Base-by-base conservation (phyloP, 805 yeast species). In the Barnettozyma vustinii region DNA sequence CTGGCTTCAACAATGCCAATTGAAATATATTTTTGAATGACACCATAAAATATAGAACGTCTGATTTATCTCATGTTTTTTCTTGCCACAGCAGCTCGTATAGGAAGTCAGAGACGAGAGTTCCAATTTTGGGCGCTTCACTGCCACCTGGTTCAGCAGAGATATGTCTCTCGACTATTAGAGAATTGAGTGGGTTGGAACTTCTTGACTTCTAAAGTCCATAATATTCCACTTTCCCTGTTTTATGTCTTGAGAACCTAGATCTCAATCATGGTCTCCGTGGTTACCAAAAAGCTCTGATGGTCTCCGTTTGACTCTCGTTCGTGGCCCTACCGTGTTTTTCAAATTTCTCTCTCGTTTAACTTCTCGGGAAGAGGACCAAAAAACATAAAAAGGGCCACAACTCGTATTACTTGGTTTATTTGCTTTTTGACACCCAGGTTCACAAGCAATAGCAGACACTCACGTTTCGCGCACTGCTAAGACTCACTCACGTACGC, bases 241-340 rank as follows among this genome's bases (percentile, higher is more conserved):
- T 23, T 23, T 8, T 23, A 5, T 23, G 25, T 23, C 25, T 5
- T 23, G 5, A 23, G 25, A 23, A 23, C 25, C 5, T 8, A 23
- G 25, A 8, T 23, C 25, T 23, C 25, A 23, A 8, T 8, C 5
- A 23, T 23, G 25, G 25, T 23, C 25, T 5, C 25, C 8, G 8
- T 23, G 25, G 25, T 8, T 23, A 23, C 25, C 25, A 23, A 23
- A 23, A 5, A 23, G n/a, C 25, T 23, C 7, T 5, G 25, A 23
- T 23, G 25, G n/a, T n/a, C n/a, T 9, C 12, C 33, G 33, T 30
- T 30, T 30, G 33, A 30, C 16, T 20, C 45, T 48, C 50, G 50
- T 44, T 48, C 47, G 50, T 47, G 50, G 39, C 50, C 43, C 12
- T 8, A 47, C 39, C 50, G 40, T 10, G 12, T 10, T 20, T 20